Base-by-base conservation (phyloP, 2,329 filamentous ascomycete genomes). In the Aspergillus pseudonomiae region DNA sequence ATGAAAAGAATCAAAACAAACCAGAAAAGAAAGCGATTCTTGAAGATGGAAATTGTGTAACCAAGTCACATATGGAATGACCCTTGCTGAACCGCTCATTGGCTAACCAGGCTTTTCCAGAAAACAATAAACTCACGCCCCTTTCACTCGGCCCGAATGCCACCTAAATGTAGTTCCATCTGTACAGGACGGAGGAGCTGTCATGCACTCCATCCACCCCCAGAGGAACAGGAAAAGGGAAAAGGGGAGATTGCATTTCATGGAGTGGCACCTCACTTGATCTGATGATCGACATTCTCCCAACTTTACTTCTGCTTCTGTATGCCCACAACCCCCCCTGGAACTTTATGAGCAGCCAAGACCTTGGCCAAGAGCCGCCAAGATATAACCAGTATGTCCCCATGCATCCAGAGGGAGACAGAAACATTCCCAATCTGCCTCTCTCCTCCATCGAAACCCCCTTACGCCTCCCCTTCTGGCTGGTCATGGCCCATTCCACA, bases 281-380 rank as follows among this genome's bases (percentile, higher is more conserved):
- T 50, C 57, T 34, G 46, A 59, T 60, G 58, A 60, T 53, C 48
- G 46, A 53, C 57, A 39, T 45, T 24, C 45, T 41, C 39, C 58
- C 48, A 41, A 60, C 32, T 52, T 41, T 54, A 30, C 26, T n/a
- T 34, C 14, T 36, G 14, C 14, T 36, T 16, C 3, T 53, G 19
- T 53, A 53, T 53, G 34, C 30, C 48, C 48, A 30, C 48, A 41
- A 11, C 34, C 26, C 28, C 58, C 58, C 46, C 46, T 59, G 34
- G 46, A 59, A 54, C 45, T 28, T 41, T 48, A 30, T 39, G 39
- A 12, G 32, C 62, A 60, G 68, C 68, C 68, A 70, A 70, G 68
- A 65, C 56, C 32, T 57, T 60, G 55, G 68, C 68, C 68, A 70
- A 70, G 68, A 60, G 53, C 30, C 54, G 67, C 67, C 68, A 70